Base-by-base conservation (phyloP, 805 yeast species). In the Kockiozyma suomiensis region DNA sequence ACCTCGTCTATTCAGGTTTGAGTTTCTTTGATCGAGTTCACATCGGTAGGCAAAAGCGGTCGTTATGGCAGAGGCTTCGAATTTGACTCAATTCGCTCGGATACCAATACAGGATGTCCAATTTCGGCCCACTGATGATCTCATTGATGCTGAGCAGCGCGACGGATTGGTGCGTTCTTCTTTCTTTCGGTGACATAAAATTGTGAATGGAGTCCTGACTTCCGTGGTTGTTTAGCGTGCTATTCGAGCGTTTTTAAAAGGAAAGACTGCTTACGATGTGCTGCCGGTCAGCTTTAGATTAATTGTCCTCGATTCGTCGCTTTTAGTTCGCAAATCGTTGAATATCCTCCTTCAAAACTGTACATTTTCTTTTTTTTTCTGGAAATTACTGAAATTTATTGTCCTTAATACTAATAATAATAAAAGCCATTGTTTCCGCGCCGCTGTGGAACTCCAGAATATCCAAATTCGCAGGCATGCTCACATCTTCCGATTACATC, bases 241-340 rank as follows among this genome's bases (percentile, higher is more conserved):
- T 19, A 94, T 94, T 61, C 79, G 97, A 50, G 77, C 84, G 33
- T 94, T 94, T 70, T 77, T 94, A 45, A 87, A 90, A 70, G 85
- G 94, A 50, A 93, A 93, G 72, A 92, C 97, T 0, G 90, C 97
- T 1, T 94, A 94, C 73, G 99, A 94, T 70, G 99, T 94, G 23
- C 79, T 94, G 43, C 99, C 99, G 1, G 98, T 94, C 37, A 87
- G 96, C 21, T 94, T 93, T 73, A 80, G 97, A 68, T 80, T 94
- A 69, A 88, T 94, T 57, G 98, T 94, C 49, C 83, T 94, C 69
- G 99, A 94, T 73, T 92, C 98, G 1, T 84, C 97, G 4, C 78
- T 94, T 50, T 77, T 90, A 58, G 96, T 94, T 40, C 92, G 93
- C 75, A 90, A 93, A 72, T 88, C 97, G 3, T 79, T 94, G 70